Conservation (phyloP, 1,139 yeast genomes). For the Entelexis paramagnoliae region DNA sequence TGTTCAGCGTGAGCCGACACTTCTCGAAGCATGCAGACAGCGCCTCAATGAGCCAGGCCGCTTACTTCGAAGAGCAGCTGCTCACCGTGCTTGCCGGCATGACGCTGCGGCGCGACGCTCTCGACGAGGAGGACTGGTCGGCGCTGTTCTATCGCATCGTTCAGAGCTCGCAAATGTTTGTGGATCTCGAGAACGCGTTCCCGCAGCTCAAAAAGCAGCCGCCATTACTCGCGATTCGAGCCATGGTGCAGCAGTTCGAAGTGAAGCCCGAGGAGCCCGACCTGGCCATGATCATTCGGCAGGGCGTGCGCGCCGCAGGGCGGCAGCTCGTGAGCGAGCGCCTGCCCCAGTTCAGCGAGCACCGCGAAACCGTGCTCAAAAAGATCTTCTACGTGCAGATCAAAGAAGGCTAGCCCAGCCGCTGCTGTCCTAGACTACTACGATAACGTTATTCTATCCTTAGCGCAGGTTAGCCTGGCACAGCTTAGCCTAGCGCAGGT, state of each 20-base stretch:
- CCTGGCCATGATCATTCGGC: slow-evolving; percentile 26
- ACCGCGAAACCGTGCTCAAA: slow-evolving; percentile 3
- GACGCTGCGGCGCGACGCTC: slow-evolving; percentile 31
- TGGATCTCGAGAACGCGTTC: slow-evolving; percentile 19
- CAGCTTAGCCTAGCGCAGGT: too few relatives aligned
- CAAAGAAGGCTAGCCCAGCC: background rate
- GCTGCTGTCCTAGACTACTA: too few relatives aligned
- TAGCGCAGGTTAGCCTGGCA: too few relatives aligned
- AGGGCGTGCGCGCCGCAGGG: slow-evolving; percentile 26
- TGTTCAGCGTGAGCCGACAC: slow-evolving; percentile 28
- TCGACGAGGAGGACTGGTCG: slow-evolving; percentile 30
- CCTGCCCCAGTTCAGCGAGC: slow-evolving; percentile 14
- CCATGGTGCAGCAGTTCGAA: slow-evolving; percentile 28
- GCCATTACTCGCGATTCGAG: slow-evolving; percentile 23
- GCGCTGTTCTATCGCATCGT: slow-evolving; percentile 32
- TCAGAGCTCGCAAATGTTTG: slow-evolving; percentile 26
- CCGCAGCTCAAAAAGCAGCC: slow-evolving; percentile 20
- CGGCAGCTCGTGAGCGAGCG: slow-evolving; percentile 9
- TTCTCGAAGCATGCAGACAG: background rate
- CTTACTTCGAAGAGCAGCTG: slow-evolving; percentile 24
- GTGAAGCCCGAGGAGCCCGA: slow-evolving; percentile 20
- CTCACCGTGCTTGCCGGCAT: slow-evolving; percentile 28
- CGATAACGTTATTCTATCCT: too few relatives aligned
- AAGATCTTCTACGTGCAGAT: slow-evolving; percentile 1
- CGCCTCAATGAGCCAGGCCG: slow-evolving; percentile 21